phyloP scores from a whole-genome alignment of 305 asterid genomes.

The Fraxinus xanthoxyloides region DNA sequence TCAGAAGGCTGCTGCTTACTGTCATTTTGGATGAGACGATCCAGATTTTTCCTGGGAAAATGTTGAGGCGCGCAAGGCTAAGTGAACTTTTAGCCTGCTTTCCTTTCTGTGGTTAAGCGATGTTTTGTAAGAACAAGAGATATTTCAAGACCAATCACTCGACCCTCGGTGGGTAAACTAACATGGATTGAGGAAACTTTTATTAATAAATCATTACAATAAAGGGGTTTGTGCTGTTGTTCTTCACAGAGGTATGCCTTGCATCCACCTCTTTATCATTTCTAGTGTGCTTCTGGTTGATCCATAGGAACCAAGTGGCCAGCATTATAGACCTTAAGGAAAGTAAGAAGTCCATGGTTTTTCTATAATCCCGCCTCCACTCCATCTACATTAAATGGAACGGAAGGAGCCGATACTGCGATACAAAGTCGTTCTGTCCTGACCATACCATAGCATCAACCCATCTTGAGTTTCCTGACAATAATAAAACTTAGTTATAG shows the following conservation, averaged over 20 bases:
- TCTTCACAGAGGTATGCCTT: slow-evolving; percentile 8
- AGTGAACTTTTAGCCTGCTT: not conserved
- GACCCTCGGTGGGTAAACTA: no score
- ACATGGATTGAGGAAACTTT: no score
- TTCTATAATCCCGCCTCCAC: slow-evolving; percentile 40
- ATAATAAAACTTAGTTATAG: not conserved
- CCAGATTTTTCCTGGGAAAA: slow-evolving; percentile 40
- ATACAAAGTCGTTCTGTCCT: slow-evolving; percentile 34
- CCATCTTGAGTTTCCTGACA: slow-evolving; percentile 63
- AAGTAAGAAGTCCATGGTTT: slow-evolving; percentile 44
- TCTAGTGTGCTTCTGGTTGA: slow-evolving; percentile 57
- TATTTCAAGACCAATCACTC: no score
- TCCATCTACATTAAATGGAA: slow-evolving; percentile 38
- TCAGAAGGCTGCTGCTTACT: slow-evolving; percentile 35
- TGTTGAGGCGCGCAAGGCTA: slow-evolving; percentile 18
- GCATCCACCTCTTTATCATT: slow-evolving; percentile 56
- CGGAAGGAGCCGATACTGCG: slow-evolving; percentile 22
- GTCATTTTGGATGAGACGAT: slow-evolving; percentile 34
- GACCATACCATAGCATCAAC: slow-evolving; percentile 56
- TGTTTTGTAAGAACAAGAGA: not conserved
- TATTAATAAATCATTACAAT: not conserved
- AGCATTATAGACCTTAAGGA: slow-evolving; percentile 55
- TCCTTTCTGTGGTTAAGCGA: not conserved
- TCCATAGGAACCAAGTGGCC: slow-evolving; percentile 88
- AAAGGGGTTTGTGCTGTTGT: not conserved